Conservation (phyloP, 1,139 yeast species). For the Spencermartinsiella ligniputridi region DNA sequence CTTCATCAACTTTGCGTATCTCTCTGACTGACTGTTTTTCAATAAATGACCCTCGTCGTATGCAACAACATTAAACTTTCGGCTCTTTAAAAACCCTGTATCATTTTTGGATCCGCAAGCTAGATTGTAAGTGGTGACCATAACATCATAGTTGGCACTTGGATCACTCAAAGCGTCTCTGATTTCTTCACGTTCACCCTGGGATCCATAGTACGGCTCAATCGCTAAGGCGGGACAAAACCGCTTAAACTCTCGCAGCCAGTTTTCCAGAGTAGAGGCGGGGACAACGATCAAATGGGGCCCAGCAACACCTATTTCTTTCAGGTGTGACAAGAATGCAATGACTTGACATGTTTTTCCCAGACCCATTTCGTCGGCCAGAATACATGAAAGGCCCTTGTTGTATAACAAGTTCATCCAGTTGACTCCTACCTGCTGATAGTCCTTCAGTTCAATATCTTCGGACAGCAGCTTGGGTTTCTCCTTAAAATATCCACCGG, state of each 20-base stretch:
- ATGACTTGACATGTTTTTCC: constrained; percentile 97
- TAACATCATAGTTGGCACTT: constrained; percentile 70
- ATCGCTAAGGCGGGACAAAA: constrained; percentile 78
- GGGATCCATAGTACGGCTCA: constrained; percentile 91
- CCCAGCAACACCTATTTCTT: constrained; percentile 55
- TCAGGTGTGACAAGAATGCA: constrained; percentile 82
- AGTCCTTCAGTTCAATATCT: constrained; percentile 68
- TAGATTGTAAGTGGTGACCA: constrained; percentile 88
- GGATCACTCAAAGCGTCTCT: constrained; percentile 45
- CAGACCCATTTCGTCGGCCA: constrained; percentile 98
- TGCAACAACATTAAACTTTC: constrained; percentile 79
- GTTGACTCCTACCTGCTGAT: constrained; percentile 93
- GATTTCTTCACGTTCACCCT: constrained; percentile 76
- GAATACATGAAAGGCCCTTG: constrained; percentile 77
- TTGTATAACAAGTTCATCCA: constrained; percentile 83
- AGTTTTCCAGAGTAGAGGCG: constrained; percentile 91
- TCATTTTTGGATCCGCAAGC: constrained; percentile 87
- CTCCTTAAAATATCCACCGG: constrained; percentile 54
- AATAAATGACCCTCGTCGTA: constrained; percentile 98
- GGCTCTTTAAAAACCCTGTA: constrained; percentile 66
- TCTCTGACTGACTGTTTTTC: constrained; percentile 81
- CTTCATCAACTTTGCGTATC: constrained; percentile 82
- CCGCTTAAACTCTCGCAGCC: constrained; percentile 91
- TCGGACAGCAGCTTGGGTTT: constrained; percentile 65
- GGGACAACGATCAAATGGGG: constrained; percentile 88